phyloP scores from a whole-genome alignment of 2,329 filamentous ascomycete genomes.

The Monilinia fructigena region DNA sequence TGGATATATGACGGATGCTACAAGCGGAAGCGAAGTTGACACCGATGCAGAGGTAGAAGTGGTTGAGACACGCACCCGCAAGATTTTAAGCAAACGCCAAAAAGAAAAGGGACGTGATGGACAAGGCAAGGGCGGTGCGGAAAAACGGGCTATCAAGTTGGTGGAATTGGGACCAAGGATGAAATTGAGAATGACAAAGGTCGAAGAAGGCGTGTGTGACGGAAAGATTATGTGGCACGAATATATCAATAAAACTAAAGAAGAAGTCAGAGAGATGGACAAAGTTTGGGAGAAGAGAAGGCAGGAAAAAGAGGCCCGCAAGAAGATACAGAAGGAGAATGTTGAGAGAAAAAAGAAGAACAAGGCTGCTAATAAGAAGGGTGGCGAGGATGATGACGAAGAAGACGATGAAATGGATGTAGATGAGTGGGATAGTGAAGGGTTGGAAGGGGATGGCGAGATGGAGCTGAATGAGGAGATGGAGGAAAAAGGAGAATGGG shows the following conservation, averaged over 20 bases:
- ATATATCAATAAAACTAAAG: constrained; percentile 79
- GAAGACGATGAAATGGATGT: constrained; percentile 50
- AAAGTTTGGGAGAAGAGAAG: constrained; percentile 75
- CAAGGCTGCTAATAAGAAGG: constrained; percentile 47
- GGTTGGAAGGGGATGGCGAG: constrained; percentile 40
- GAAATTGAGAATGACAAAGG: constrained; percentile 86
- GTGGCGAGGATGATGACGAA: constrained; percentile 52
- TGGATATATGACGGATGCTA: constrained; percentile 82
- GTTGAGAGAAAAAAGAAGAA: constrained; percentile 78
- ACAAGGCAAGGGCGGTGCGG: constrained; percentile 47
- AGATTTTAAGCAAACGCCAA: constrained; percentile 53
- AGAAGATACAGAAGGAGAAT: constrained; percentile 82
- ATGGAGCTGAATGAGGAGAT: constrained; percentile 40
- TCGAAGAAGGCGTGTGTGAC: constrained; percentile 87
- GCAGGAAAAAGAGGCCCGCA: constrained; percentile 78
- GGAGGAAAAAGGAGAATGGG: constrained; percentile 40
- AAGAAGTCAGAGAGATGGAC: constrained; percentile 76
- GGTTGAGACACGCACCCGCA: constrained; percentile 60
- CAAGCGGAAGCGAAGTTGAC: constrained; percentile 86
- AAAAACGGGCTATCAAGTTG: constrained; percentile 85
- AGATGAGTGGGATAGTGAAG: constrained; percentile 44
- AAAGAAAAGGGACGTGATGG: constrained; percentile 45
- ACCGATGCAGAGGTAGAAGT: constrained; percentile 96
- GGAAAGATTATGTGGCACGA: constrained; percentile 98
- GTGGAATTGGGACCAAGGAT: constrained; percentile 90